Evolutionary conservation across 805 yeast species (phyloP).

Genomic region (Osmozyma mogii): DNA sequence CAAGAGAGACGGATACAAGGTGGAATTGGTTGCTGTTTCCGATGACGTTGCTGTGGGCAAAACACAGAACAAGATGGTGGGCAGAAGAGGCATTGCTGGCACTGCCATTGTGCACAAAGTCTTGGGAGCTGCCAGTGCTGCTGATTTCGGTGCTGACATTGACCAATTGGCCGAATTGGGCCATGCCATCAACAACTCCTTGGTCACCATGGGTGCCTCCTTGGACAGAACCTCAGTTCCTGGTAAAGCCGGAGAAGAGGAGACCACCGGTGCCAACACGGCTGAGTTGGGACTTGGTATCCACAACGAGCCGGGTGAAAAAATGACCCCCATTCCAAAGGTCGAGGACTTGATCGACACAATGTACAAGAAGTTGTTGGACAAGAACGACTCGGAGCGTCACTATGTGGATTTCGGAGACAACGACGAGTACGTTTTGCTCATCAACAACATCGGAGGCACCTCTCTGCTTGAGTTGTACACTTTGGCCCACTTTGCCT

Average conservation of each 20-base stretch:
- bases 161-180: constrained; percentile 53
- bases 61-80: constrained; percentile 82
- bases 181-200: constrained; percentile 46
- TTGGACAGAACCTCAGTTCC: constrained; percentile 88
- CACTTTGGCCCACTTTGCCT: constrained; percentile 59
- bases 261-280: constrained; percentile 47
- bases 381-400: constrained; percentile 63
- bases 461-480: constrained; percentile 72
- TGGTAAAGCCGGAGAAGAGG: constrained; percentile 46
- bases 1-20: constrained; percentile 62
- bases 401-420: constrained; percentile 65
- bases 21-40: constrained; percentile 70
- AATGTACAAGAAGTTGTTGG: constrained; percentile 56
- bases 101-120: constrained; percentile 81
- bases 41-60: constrained; percentile 96
- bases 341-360: constrained; percentile 50
- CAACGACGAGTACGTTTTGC: constrained; percentile 56
- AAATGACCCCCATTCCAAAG: constrained; percentile 59
- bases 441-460: constrained; percentile 87
- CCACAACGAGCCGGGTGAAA: constrained; percentile 89
- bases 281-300: constrained; percentile 94
- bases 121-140: constrained; percentile 69
- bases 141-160: constrained; percentile 33
- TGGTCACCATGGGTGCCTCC: constrained; percentile 86
- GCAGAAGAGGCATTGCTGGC: constrained; percentile 92